Evolutionary conservation across 768 basidiomycete species (phyloP).

Genomic region (Tulasnella sp.): DNA sequence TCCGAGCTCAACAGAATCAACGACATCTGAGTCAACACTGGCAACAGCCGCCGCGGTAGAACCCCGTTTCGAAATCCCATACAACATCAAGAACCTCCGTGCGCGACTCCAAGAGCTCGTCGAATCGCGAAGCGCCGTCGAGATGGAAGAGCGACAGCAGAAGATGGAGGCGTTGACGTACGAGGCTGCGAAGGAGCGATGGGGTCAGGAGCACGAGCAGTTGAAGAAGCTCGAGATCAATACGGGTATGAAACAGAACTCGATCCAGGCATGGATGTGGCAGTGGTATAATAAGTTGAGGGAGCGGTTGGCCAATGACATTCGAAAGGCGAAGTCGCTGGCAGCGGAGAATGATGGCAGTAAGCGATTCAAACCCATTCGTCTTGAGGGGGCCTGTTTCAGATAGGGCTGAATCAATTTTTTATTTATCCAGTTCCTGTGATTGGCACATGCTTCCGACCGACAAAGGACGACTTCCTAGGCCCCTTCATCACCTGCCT

Average conservation of each 20-base stretch:
- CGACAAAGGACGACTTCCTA: constrained; percentile 28
- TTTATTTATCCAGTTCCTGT: neutral
- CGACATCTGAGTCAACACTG: constrained; percentile 3
- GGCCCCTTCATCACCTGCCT: constrained; percentile 68
- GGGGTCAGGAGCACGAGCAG: constrained; percentile 49
- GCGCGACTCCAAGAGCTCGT: constrained; percentile 53
- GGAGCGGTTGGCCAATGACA: constrained; percentile 39
- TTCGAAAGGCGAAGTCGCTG: constrained; percentile 31
- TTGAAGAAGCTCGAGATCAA: constrained; percentile 45
- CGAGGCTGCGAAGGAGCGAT: constrained; percentile 63
- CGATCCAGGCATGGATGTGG: constrained; percentile 76
- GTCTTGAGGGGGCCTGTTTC: neutral
- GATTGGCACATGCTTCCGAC: neutral
- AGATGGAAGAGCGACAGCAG: constrained; percentile 63
- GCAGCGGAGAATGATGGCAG: neutral
- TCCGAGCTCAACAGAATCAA: neutral
- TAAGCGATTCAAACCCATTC: neutral
- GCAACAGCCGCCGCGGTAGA: too few species aligned
- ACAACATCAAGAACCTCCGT: constrained; percentile 63
- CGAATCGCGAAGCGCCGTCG: constrained; percentile 47
- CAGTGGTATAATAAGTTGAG: constrained; percentile 63
- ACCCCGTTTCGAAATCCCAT: constrained; percentile 38
- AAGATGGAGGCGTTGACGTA: constrained; percentile 78
- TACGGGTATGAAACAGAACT: constrained; percentile 34
- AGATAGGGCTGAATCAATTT: constrained; percentile 9